Evolutionary conservation across 2,329 filamentous ascomycete genomes (phyloP), one percentile per base, ranked within the genome.

Genomic region (Tympanopsis confertula): DNA sequence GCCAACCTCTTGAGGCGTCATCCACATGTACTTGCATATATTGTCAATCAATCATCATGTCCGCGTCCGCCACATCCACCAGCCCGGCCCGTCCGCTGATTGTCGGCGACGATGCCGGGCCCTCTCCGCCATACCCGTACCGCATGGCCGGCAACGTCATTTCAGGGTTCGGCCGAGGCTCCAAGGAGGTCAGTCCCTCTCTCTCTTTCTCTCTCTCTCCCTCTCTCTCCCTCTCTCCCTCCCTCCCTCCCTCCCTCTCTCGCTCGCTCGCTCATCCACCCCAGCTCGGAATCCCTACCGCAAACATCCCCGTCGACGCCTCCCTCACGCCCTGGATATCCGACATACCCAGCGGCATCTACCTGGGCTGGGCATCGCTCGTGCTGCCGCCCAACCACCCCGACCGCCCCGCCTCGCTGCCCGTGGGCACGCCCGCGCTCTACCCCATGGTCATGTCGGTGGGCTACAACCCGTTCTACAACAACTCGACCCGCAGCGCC

Each of bases 381-480:
- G 68, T 74, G 42, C 68, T 81, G 7, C 65, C 72, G 0, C 2
- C 57, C 1, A 41, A 54, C 2, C 69, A 74, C 48, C 65, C 71
- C 1, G 58, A 71, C 47, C 13, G 35, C 5, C 35, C 13, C 5
- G 5, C 18, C n/a, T n/a, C 35, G n/a, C 39, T 28, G 42, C 45
- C 7, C 50, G 46, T 35, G 43, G 42, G 12, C 19, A 43, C 30
- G 15, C 37, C 38, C 17, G n/a, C 37, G 35, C 37, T 91, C 40
- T 86, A 81, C 58, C 86, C 86, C 1, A 91, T 93, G 72, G 87
- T 94, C 46, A 84, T 95, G 80, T 86, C 78, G 43, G 89, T 95
- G 47, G 91, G 91, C 33, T 96, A 88, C 72, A 98, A 96, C 61
- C 91, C 91, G 0, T 96, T 88, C 63, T 98, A 94, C 71, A 87